Evolutionary conservation across 2,329 filamentous ascomycete species (phyloP), one percentile per base, ranked within the genome.

Genomic region (Fusarium mexicanum): DNA sequence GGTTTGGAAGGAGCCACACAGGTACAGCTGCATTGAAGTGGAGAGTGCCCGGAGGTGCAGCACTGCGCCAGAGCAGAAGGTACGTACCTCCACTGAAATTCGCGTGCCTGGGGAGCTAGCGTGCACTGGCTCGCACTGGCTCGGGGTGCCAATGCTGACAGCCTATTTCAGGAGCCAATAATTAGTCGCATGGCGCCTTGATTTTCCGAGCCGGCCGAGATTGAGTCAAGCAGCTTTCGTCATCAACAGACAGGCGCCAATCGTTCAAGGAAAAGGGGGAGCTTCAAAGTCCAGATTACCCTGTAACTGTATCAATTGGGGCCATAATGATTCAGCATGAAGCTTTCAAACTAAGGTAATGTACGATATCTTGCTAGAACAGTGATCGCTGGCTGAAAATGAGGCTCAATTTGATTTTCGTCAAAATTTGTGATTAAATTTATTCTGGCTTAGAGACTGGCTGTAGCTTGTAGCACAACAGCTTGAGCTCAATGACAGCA

Each of bases 1-100:
- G 67, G 75, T 80, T 80, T 72, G 67, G 75, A 37, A 72, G 70
- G 67, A 66, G 55, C 68, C 65, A 69, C 64, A 64, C 33, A 35
- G 61, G 65, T 35, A 57, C 37, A 31, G 43, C 29, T 51, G 33
- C 43, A 50, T 18, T 29, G 55, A 50, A 37, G 72, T 55, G 51
- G 51, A 74, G 55, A 59, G 55, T 50, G 26, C 26, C 26, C 26
- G 71, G 71, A 71, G 67, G 59, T 74, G 38, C 53, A 26, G 33
- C n/a, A 53, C 53, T 47, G 59, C 51, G 6, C 14, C 2, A 20
- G 20, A 31, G 26, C 26, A 59, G 37, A 48, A 24, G 68, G 57
- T 74, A 74, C 72, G 72, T 74, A 74, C 37, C 71, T 37, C 0
- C 20, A 43, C 12, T 38, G 40, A 20, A 58, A 60, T 61, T 10